Percentiles rank a stretch among this genome's conserved stretches.
Evolutionary conservation across 495 filamentous ascomycete species (phyloP).

Genomic region (Lichina pygmaea): DNA sequence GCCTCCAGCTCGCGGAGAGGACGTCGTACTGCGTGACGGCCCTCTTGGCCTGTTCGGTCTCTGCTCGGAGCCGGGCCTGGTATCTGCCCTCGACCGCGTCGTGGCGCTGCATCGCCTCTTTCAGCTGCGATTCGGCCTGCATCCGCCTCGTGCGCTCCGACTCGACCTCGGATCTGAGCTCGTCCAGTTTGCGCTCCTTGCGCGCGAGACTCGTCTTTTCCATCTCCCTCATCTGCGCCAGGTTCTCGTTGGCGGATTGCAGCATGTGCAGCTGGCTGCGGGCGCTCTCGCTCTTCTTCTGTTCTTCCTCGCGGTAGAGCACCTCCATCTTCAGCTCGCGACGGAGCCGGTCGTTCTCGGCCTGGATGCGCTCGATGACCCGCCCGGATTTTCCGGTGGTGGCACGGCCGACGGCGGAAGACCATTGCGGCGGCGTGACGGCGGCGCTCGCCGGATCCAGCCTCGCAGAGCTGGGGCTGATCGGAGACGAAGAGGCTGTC

Average conservation of each 20-base stretch:
- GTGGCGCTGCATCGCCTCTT: slow-evolving; percentile 31
- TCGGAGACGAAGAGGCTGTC: not conserved
- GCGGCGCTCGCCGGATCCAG: not conserved
- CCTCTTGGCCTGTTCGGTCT: slow-evolving; percentile 25
- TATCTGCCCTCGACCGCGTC: slow-evolving; percentile 25
- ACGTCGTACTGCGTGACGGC: slow-evolving; percentile 39
- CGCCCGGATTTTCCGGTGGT: slow-evolving; percentile 73
- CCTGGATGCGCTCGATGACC: slow-evolving; percentile 71
- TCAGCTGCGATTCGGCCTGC: slow-evolving; percentile 33
- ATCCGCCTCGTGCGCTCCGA: slow-evolving; percentile 34
- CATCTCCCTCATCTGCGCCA: slow-evolving; percentile 36
- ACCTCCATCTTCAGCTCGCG: slow-evolving; percentile 55
- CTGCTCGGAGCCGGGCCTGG: slow-evolving; percentile 33
- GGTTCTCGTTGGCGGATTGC: slow-evolving; percentile 43
- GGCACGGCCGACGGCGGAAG: slow-evolving; percentile 49
- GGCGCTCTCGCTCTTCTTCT: slow-evolving; percentile 37
- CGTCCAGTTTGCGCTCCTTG: slow-evolving; percentile 59
- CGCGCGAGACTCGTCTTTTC: slow-evolving; percentile 44
- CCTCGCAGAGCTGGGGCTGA: not conserved
- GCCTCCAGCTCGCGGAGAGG: slow-evolving; percentile 34
- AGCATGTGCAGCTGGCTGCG: slow-evolving; percentile 44
- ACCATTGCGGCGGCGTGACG: slow-evolving; percentile 21
- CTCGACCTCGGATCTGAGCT: slow-evolving; percentile 37
- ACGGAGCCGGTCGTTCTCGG: slow-evolving; percentile 63
- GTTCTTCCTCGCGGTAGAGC: slow-evolving; percentile 16